Percentiles rank a stretch among this genome's conserved stretches.
These are phyloP conservation scores for Lyophyllum shimeji DNA, from an alignment of 768 basidiomycete species.

Conservation along the genomic window DNA sequence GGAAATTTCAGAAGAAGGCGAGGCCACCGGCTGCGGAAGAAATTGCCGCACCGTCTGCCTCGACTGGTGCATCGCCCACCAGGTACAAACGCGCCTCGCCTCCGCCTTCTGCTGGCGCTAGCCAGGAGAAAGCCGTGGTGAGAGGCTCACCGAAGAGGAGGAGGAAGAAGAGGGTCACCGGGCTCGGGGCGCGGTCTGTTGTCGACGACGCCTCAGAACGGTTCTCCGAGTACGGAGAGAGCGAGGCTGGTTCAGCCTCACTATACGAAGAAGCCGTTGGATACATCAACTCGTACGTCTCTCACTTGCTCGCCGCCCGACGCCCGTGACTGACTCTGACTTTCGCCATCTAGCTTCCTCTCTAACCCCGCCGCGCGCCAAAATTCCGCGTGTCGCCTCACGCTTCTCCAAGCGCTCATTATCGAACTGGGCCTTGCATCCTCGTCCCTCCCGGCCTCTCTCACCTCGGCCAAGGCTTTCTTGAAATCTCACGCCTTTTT, in stretches of 20 bases:
- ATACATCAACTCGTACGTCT: constrained; percentile 62
- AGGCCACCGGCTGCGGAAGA: constrained; percentile 2
- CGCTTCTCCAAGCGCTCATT: constrained; percentile 70
- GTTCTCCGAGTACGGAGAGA: constrained; percentile 36
- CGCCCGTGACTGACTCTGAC: background rate
- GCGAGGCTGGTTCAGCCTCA: constrained; percentile 26
- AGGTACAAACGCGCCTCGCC: background rate
- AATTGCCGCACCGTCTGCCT: constrained; percentile 8
- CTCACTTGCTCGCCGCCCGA: background rate
- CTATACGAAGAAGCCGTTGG: constrained; percentile 58
- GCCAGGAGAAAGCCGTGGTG: constrained; percentile 10
- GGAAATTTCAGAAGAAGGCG: constrained; percentile 9
- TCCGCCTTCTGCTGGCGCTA: constrained; percentile 10
- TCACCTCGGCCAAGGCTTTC: constrained; percentile 67
- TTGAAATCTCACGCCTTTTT: constrained; percentile 68
- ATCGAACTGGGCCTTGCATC: constrained; percentile 71
- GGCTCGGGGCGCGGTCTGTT: constrained; percentile 39
- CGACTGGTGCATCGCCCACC: constrained; percentile 8
- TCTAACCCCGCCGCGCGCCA: constrained; percentile 44
- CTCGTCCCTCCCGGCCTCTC: constrained; percentile 51
- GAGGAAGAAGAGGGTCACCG: constrained; percentile 16
- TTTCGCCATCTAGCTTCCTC: constrained; percentile 41
- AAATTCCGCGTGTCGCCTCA: constrained; percentile 48
- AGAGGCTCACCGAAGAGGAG: constrained; percentile 13
- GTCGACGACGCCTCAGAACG: constrained; percentile 53